Conservation (phyloP, 2,329 filamentous ascomycete genomes). For the Sphaerulina musiva region DNA sequence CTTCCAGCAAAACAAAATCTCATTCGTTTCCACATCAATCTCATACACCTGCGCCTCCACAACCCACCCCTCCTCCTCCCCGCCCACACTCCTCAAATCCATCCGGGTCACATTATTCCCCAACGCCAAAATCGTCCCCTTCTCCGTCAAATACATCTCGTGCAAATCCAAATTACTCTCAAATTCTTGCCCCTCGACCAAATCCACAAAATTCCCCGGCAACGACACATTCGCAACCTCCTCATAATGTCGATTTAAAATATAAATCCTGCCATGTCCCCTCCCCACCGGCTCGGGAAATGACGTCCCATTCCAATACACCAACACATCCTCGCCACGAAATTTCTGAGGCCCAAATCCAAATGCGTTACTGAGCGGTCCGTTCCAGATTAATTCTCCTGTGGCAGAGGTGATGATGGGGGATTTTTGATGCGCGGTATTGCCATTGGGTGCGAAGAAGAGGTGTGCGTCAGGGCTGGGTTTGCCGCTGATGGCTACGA, state of each 20-base stretch:
- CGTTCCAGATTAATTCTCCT: conserved; percentile 22
- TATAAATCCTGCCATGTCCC: conserved; percentile 15
- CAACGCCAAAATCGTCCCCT: conserved; percentile 31
- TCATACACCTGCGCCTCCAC: conserved; percentile 25
- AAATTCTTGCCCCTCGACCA: conserved; percentile 7
- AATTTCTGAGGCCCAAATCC: conserved; percentile 20
- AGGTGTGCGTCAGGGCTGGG: conserved; percentile 9
- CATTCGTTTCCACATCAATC: conserved; percentile 34
- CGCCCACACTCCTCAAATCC: conserved; percentile 28
- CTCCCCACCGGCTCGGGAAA: conserved; percentile 20
- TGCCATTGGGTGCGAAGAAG: conserved; percentile 21
- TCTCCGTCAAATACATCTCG: conserved; percentile 31
- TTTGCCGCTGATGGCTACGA: conserved; percentile 4
- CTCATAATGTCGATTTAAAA: conserved; percentile 19
- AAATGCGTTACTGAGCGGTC: conserved; percentile 11
- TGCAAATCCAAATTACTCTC: conserved; percentile 30
- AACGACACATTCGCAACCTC: conserved; percentile 16
- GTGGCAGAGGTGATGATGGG: conserved; percentile 15
- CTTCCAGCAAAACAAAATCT: conserved; percentile 35
- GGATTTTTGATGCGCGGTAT: conserved; percentile 13
- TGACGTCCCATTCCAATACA: conserved; percentile 17
- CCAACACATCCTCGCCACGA: conserved; percentile 15
- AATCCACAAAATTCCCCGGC: conserved; percentile 15
- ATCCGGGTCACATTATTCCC: conserved; percentile 27
- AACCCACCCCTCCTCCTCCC: conserved; percentile 31